Base-by-base conservation (phyloP, 2,329 filamentous ascomycete species). In the Colletotrichum sp. region DNA sequence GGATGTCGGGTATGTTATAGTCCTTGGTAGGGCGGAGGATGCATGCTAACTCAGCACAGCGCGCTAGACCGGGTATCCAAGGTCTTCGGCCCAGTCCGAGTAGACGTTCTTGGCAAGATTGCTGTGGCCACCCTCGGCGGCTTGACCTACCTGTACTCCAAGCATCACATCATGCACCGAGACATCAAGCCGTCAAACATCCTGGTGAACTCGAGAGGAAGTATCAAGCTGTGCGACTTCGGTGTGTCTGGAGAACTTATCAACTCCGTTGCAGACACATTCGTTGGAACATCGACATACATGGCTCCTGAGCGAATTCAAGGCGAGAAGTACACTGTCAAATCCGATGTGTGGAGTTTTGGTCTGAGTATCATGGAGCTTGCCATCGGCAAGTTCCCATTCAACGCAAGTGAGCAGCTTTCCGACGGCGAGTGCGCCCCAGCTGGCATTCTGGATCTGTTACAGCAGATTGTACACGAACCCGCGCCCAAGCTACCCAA, bases 121-220 rank as follows among this genome's bases (percentile, higher is more conserved):
- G 96, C 97, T 71, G 97, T 98, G 87, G 96, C 96, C 6, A 96
- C 98, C 7, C 91, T 99, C 6, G 96, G 95, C 65, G 97, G 97
- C 15, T 90, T 99, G 75, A 96, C 96, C 39, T 99, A 99, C 83
- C 93, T 99, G 65, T 99, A 99, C 87, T 93, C 94, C 79, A 95
- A 95, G 80, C 96, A 99, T 83, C 95, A 97, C 82, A 99, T 99
- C 84, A 99, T 99, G 96, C 97, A 99, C 84, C 93, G 97, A 85
- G 97, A 99, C 84, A 98, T 99, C 87, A 99, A 99, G 83, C 97
- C 97, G 1, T 99, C 97, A 60, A 99, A 99, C 83, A 96, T 99
- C 74, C 89, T 99, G 30, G 95, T 99, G 82, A 99, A 99, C 88
- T 98, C 96, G 21, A 92, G 93, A 71, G 97, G 97, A 15, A 92